A percentile compares a stretch with the other conserved stretches of the same genome.
Conservation (phyloP, 2,329 filamentous ascomycete species). For the Mycosphaerella sp. region DNA sequence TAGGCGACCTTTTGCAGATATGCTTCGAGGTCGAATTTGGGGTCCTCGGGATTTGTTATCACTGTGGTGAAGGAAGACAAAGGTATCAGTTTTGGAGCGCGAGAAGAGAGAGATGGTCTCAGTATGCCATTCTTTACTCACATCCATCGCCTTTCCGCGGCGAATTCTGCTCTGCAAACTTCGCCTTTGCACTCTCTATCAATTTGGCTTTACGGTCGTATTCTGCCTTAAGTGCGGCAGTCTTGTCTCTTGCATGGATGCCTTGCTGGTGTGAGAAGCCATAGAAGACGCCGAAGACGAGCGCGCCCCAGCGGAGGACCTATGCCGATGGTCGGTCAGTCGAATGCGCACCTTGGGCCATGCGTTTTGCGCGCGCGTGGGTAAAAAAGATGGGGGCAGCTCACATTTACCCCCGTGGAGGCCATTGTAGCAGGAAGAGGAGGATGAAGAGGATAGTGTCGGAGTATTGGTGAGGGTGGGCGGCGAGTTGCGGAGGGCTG, state of each 20-base stretch:
- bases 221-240: constrained; percentile 67
- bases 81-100: constrained; percentile 9
- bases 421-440: constrained; percentile 33
- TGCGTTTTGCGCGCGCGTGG: background rate
- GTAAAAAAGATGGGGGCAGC: constrained; percentile 26
- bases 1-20: constrained; percentile 59
- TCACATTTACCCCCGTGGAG: constrained; percentile 50
- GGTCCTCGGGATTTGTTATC: constrained; percentile 70
- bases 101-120: background rate
- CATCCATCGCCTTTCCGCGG: constrained; percentile 41
- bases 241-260: constrained; percentile 66
- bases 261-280: constrained; percentile 88
- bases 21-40: constrained; percentile 90
- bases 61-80: constrained; percentile 42
- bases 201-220: constrained; percentile 86
- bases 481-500: background rate
- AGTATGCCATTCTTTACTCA: constrained; percentile 12
- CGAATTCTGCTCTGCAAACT: constrained; percentile 72
- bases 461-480: background rate
- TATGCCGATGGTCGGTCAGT: constrained; percentile 38
- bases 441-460: background rate
- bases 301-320: constrained; percentile 96
- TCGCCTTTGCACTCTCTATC: constrained; percentile 88
- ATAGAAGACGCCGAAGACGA: constrained; percentile 88
- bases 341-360: background rate